Evolutionary conservation across 1,284 basidiomycete genomes (phyloP).

Genomic region (Rhizopogon parksii): DNA sequence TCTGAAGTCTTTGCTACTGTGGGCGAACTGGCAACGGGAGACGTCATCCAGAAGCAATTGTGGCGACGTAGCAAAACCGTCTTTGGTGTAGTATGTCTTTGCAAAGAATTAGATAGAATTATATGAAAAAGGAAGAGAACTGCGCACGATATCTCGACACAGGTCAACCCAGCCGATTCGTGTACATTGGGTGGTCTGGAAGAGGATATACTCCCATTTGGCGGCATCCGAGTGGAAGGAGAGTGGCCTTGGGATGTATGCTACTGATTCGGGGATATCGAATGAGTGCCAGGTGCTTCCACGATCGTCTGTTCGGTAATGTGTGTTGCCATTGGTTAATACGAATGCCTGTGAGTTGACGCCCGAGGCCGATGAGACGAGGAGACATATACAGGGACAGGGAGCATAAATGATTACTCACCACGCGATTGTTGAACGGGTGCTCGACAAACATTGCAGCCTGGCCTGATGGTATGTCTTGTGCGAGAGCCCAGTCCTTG

Average conservation of each 20-base stretch:
- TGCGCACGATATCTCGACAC: slow-evolving; percentile 71
- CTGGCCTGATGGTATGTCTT: slow-evolving; percentile 56
- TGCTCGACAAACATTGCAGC: slow-evolving; percentile 79
- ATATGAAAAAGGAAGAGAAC: slow-evolving; percentile 10
- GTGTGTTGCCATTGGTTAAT: slow-evolving; percentile 60
- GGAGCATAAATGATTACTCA: slow-evolving; percentile 30
- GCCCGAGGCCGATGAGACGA: neutral
- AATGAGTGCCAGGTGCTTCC: slow-evolving; percentile 84
- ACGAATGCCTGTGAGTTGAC: slow-evolving; percentile 64
- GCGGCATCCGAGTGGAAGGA: slow-evolving; percentile 74
- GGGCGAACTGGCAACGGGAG: slow-evolving; percentile 78
- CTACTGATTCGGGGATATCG: slow-evolving; percentile 56
- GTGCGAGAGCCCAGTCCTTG: slow-evolving; percentile 65
- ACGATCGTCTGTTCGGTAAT: slow-evolving; percentile 82
- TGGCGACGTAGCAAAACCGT: slow-evolving; percentile 64
- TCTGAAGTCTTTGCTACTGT: slow-evolving; percentile 73
- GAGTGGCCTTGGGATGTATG: slow-evolving; percentile 57
- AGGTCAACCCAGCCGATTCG: slow-evolving; percentile 48
- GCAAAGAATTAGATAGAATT: slow-evolving; percentile 6
- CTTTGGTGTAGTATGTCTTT: slow-evolving; percentile 80
- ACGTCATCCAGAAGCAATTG: slow-evolving; percentile 62
- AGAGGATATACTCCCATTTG: slow-evolving; percentile 75
- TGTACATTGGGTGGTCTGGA: slow-evolving; percentile 73
- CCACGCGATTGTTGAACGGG: slow-evolving; percentile 75
- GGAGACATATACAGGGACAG: neutral